Percentiles rank a stretch among this genome's conserved stretches.
Evolutionary conservation across 1,284 basidiomycete species (phyloP).

Genomic region (Malassezia sp.): DNA sequence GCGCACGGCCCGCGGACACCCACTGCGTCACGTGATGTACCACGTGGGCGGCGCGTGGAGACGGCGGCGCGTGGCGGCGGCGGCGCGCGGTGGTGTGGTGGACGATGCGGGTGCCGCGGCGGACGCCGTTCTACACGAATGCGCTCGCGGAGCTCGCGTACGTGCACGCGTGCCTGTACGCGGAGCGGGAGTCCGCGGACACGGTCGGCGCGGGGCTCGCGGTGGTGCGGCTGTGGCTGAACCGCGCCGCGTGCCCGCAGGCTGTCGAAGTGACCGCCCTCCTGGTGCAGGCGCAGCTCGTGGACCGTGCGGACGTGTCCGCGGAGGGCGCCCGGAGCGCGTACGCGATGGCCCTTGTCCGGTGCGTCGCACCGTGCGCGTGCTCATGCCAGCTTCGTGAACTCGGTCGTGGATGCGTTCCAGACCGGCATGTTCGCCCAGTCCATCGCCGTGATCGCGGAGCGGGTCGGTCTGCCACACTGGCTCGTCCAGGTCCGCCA

Average conservation of each 20-base stretch:
- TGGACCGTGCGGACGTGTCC: constrained; percentile 20
- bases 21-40: not conserved
- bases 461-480: constrained; percentile 68
- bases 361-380: no score
- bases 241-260: constrained; percentile 35
- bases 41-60: constrained; percentile 6
- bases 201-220: constrained; percentile 16
- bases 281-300: constrained; percentile 26
- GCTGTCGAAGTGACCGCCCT: constrained; percentile 39
- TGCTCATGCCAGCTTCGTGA: no score
- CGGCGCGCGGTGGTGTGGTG: not conserved
- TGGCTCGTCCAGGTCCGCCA: constrained; percentile 92
- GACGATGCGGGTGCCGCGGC: constrained; percentile 12
- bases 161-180: constrained; percentile 8
- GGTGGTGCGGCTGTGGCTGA: constrained; percentile 34
- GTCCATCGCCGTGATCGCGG: constrained; percentile 77
- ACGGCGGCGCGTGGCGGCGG: not conserved
- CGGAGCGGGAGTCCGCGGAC: constrained; percentile 1
- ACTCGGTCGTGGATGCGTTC: constrained; percentile 69
- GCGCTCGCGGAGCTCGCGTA: constrained; percentile 5
- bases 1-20: no score
- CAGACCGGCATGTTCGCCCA: constrained; percentile 68
- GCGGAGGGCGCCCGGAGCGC: constrained; percentile 22
- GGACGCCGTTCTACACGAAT: constrained; percentile 13
- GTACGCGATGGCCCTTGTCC: constrained; percentile 33